Base-by-base conservation (phyloP, 1,139 yeast species). In the Taphrina populina region DNA sequence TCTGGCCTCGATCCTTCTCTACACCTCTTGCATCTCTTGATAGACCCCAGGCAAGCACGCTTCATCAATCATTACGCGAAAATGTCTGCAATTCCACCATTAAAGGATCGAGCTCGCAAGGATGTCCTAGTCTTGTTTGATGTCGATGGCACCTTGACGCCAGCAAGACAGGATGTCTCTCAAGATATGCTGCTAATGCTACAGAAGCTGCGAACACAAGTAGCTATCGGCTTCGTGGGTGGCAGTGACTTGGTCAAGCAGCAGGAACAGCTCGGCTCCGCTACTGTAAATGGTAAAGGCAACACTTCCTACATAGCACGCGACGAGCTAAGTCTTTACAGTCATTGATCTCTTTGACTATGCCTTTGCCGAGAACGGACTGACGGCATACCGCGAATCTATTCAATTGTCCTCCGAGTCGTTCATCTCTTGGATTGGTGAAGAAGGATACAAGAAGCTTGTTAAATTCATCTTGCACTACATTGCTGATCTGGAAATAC, bases 131-230 rank as follows among this genome's bases (percentile, higher is more conserved):
- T 88, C 63, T 81, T 92, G 62, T 92, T 92, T 73, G 99, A 92
- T 69, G 99, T 92, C 64, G 99, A 92, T 70, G 98, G 97, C 64
- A 92, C 99, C 59, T 79, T 92, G 72, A 92, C 98, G 45, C 98
- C 97, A 64, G 97, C 98, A 60, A 86, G 99, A 77, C 81, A 86
- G 70, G 73, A 68, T 56, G 75, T 87, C 67, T 83, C 95, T 47
- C 84, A 81, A 57, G 95, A 88, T 72, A 85, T 92, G 83, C 80
- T 76, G 68, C 72, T 79, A 62, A 75, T 85, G 55, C 79, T 92
- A 66, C 71, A 72, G 61, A 80, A 83, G 65, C 80, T 94, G 70
- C 85, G 96, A 76, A 76, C 88, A 75, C 88, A 88, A 76, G 92
- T 82, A 64, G 96, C 85, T 55, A 81, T 92, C 74, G 99, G 99